Percentiles rank a stretch among this genome's conserved stretches.
Conservation (phyloP, 164 flowering plant genomes). For the Hamamelis virginiana region DNA sequence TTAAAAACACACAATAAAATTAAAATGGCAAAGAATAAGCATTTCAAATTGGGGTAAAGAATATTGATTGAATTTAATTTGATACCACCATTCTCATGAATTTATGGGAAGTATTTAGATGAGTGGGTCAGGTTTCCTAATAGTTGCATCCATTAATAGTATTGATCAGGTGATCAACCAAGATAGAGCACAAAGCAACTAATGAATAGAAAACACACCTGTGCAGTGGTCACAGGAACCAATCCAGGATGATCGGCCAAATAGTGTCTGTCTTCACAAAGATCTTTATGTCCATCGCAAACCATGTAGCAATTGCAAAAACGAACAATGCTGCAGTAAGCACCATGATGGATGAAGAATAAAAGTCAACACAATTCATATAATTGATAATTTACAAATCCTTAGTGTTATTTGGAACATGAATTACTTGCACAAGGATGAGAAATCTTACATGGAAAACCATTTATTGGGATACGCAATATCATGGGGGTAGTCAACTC, state of each 20-base stretch:
- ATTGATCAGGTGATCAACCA: too few relatives aligned
- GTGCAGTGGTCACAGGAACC: constrained; percentile 84
- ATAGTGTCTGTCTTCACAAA: constrained; percentile 92
- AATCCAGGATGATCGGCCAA: constrained; percentile 93
- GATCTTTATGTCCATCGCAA: constrained; percentile 52
- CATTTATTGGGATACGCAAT: too few relatives aligned
- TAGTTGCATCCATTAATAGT: background rate
- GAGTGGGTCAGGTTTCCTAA: background rate
- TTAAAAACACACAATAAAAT: too few relatives aligned
- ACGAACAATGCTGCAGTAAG: background rate
- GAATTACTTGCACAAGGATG: too few relatives aligned
- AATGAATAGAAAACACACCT: constrained; percentile 61
- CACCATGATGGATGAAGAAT: background rate
- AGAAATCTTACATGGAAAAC: too few relatives aligned
- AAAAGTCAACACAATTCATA: background rate
- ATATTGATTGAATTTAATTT: too few relatives aligned
- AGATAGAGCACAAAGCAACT: too few relatives aligned
- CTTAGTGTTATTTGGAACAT: background rate
- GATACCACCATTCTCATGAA: too few relatives aligned
- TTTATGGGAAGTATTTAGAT: too few relatives aligned
- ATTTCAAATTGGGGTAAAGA: too few relatives aligned
- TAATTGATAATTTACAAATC: background rate
- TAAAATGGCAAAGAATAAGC: too few relatives aligned
- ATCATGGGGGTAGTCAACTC: too few relatives aligned
- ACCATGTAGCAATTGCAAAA: background rate